These are phyloP conservation scores for Mucor plumbeus DNA, from an alignment of 371 early-diverging fungal genomes.

Conservation along the genomic window DNA sequence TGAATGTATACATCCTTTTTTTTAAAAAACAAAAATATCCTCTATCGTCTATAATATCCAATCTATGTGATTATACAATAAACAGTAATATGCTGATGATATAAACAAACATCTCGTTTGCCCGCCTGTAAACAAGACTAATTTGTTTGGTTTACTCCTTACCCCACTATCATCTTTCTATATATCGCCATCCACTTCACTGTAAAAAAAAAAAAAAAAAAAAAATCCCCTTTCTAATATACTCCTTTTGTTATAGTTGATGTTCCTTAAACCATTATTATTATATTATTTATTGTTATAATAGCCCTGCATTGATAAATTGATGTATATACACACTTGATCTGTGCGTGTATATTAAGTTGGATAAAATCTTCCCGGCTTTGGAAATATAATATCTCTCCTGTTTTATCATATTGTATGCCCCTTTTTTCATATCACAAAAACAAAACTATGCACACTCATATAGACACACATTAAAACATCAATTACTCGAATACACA, in stretches of 20 bases:
- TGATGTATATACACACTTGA: conserved; percentile 1
- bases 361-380: conserved; percentile 10
- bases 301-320: conserved; percentile 16
- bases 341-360: conserved; percentile 7
- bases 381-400: background rate
- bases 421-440: conserved; percentile 16
- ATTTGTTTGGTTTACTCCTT: conserved; percentile 18
- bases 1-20: background rate
- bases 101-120: conserved; percentile 13
- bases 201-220: conserved; percentile 6
- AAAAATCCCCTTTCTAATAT: conserved; percentile 7
- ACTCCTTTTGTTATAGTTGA: background rate
- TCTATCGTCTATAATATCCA: background rate
- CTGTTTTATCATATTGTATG: conserved; percentile 7
- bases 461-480: conserved; percentile 9
- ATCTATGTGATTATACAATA: background rate
- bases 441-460: background rate
- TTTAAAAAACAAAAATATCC: no score
- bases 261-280: conserved; percentile 9
- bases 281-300: conserved; percentile 4
- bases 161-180: conserved; percentile 21
- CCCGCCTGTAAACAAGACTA: conserved; percentile 6
- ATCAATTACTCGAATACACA: conserved; percentile 2
- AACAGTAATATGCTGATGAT: conserved; percentile 32
- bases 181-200: conserved; percentile 22